Base-by-base conservation (phyloP, 2,329 filamentous ascomycete species). In the Epichloe bromicola region DNA sequence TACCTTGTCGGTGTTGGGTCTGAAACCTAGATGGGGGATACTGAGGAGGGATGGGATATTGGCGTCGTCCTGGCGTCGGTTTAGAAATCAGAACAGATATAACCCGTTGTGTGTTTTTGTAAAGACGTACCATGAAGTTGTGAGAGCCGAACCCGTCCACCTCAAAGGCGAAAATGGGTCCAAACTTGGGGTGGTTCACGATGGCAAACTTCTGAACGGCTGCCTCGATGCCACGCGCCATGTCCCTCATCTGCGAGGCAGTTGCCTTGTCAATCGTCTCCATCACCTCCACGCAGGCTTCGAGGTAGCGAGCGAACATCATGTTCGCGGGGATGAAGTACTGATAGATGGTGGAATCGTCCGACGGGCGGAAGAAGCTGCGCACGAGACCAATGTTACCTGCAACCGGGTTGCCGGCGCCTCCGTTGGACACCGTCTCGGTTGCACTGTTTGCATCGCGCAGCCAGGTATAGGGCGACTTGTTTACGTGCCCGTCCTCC, bases 301-400 rank as follows among this genome's bases (percentile, higher is more conserved):
- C 67, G 3, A 89, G 73, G 58, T 81, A 85, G 20, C 75, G 69
- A 34, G 82, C 74, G 57, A 88, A 82, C 83, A 88, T 86, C 83
- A 88, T 88, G 65, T 96, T 97, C 34, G 86, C 83, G 0, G 91
- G 91, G 59, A 96, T 86, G 59, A 94, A 82, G 65, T 89, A 91
- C 62, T 91, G 88, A 54, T 88, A 83, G 39, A 87, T 85, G 1
- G 86, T 88, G 14, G 88, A 81, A 65, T 96, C 91, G 64, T 97
- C 91, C 53, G 86, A 91, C 0, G 90, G 91, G 1, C 91, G 79
- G 72, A 96, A 96, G 33, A 89, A 88, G 57, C 86, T 90, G 50
- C 91, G 80, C 41, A 96, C 78, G 48, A 96, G 76, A 0, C 88
- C 88, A 1, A 88, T 93, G 76, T 87, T 66, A 33, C 79, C 80